phyloP scores from a whole-genome alignment of 768 basidiomycete genomes.

The Boletus subparvulus region DNA sequence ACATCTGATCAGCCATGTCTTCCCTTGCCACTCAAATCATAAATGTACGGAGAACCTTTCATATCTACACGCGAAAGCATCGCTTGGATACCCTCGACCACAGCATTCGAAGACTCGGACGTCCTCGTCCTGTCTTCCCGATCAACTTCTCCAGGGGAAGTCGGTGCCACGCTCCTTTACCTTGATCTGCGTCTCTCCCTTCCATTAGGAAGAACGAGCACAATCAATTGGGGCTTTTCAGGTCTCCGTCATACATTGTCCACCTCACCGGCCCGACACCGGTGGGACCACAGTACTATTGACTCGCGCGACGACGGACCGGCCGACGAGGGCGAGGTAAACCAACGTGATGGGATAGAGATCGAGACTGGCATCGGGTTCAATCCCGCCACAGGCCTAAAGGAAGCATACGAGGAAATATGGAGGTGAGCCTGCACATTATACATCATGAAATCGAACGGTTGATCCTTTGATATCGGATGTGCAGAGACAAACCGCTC shows the following conservation, averaged over 20 bases:
- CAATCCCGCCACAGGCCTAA: constrained; percentile 23
- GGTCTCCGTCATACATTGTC: constrained; percentile 24
- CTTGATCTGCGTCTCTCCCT: constrained; percentile 29
- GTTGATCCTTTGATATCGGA: not conserved
- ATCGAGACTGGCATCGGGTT: constrained; percentile 25
- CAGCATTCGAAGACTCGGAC: constrained; percentile 25
- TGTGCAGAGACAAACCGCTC: constrained; percentile 21
- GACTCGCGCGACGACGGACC: constrained; percentile 18
- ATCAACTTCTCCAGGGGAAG: constrained; percentile 13
- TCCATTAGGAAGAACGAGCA: constrained; percentile 16
- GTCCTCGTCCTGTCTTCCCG: constrained; percentile 31
- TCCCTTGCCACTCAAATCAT: not conserved
- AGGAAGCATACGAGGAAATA: constrained; percentile 21
- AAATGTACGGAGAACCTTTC: constrained; percentile 18
- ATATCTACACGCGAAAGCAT: constrained; percentile 23
- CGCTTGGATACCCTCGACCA: constrained; percentile 19
- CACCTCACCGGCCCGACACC: constrained; percentile 12
- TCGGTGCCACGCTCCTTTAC: constrained; percentile 22
- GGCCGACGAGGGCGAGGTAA: constrained; percentile 22
- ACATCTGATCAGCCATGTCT: not conserved
- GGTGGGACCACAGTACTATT: constrained; percentile 21
- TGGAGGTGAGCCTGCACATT: constrained; percentile 15
- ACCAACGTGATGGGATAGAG: constrained; percentile 20
- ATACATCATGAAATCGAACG: not conserved
- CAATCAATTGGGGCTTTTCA: constrained; percentile 25